phyloP scores from a whole-genome alignment of 75 land plant genomes.

The Larix kaempferi region DNA sequence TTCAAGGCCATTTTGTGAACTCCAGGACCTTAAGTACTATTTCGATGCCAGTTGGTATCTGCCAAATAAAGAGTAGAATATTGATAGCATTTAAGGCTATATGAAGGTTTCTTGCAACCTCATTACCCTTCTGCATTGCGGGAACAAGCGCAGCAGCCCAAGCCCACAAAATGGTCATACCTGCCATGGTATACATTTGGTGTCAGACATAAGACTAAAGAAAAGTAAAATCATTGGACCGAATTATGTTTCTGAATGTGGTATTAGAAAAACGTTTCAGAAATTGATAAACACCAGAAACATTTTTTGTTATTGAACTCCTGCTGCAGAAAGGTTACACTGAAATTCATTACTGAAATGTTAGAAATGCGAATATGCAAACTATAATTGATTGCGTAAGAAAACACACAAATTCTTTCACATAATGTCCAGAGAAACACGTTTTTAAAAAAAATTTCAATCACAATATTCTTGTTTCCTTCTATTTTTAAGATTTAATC shows the following conservation, averaged over 20 bases:
- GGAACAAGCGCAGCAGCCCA: slow-evolving; percentile 95
- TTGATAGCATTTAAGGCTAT: slow-evolving; percentile 82
- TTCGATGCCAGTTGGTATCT: slow-evolving; percentile 93
- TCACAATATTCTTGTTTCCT: too few species aligned
- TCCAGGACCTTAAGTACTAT: slow-evolving; percentile 87
- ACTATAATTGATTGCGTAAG: too few species aligned
- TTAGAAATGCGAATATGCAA: background rate
- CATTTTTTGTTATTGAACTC: background rate
- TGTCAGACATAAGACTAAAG: background rate
- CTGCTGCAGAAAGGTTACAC: background rate
- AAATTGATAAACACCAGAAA: background rate
- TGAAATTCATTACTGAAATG: background rate
- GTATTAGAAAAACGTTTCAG: background rate
- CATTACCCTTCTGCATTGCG: slow-evolving; percentile 96
- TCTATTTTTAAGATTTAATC: too few species aligned
- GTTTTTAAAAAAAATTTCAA: too few species aligned
- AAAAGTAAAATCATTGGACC: background rate
- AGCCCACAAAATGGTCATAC: slow-evolving; percentile 94
- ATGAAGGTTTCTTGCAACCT: slow-evolving; percentile 89
- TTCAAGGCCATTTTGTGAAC: slow-evolving; percentile 95
- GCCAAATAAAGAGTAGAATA: slow-evolving; percentile 86
- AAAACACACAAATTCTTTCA: too few species aligned
- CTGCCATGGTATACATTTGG: slow-evolving; percentile 28
- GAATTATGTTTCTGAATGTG: background rate
- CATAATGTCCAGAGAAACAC: too few species aligned